phyloP scores from a whole-genome alignment of 1,284 basidiomycete species.

The Cyathus olla region DNA sequence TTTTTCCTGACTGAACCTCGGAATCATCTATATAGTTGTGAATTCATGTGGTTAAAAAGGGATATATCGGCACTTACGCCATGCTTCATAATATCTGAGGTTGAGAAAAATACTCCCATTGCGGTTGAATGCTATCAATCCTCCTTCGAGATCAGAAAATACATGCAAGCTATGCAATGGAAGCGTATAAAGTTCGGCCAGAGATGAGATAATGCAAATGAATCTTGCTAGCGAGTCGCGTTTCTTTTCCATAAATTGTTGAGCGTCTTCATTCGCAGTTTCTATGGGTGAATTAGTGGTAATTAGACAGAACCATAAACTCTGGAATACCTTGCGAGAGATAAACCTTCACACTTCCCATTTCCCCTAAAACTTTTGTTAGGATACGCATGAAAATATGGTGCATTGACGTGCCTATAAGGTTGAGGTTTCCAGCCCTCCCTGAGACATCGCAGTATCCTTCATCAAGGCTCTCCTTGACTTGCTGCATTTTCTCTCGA shows the following conservation, averaged over 20 bases:
- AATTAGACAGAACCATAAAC: background rate
- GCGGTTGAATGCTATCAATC: conserved; percentile 94
- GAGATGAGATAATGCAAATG: conserved; percentile 67
- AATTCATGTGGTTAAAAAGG: background rate
- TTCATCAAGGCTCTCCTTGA: conserved; percentile 82
- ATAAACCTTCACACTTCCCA: conserved; percentile 77
- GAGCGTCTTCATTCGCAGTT: conserved; percentile 58
- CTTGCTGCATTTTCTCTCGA: conserved; percentile 74
- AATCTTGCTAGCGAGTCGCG: conserved; percentile 75
- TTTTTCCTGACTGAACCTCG: conserved; percentile 68
- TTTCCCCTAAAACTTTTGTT: conserved; percentile 58
- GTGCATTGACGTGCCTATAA: conserved; percentile 58
- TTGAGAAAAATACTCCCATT: conserved; percentile 93
- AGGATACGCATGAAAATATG: too few species aligned
- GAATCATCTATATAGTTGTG: conserved; percentile 67
- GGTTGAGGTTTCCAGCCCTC: conserved; percentile 68
- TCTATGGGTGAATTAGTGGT: conserved; percentile 50
- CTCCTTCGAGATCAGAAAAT: conserved; percentile 87
- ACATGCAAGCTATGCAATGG: conserved; percentile 83
- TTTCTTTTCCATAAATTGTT: conserved; percentile 62
- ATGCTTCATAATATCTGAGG: conserved; percentile 86
- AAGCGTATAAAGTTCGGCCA: conserved; percentile 72
- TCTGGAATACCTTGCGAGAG: conserved; percentile 67
- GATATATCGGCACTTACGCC: conserved; percentile 75
- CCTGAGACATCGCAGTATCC: conserved; percentile 89